Base-by-base conservation (phyloP, 352 stramenopile genomes). In the Peronosclerospora sorghi region DNA sequence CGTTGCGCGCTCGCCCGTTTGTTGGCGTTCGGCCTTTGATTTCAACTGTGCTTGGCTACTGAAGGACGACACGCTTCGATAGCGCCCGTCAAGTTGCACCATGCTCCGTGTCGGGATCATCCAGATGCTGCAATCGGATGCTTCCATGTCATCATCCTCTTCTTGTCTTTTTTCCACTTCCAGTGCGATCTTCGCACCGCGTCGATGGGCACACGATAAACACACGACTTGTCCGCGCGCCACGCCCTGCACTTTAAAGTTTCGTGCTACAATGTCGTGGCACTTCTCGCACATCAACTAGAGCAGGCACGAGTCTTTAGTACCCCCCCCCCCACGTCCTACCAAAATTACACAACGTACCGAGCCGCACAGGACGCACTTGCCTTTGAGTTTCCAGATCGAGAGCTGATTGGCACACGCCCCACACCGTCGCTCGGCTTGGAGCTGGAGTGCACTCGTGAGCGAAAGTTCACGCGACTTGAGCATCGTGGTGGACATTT, bases 251-350 rank as follows among this genome's bases (percentile, higher is more conserved):
- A 83, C 57, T 8, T 59, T 58, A 38, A 81, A 83, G 51, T 83
- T 83, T 36, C 70, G 62, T 13, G 52, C 48, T 7, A 83, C 67
- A 19, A 86, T 82, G 34, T 68, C 55, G 21, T 41, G 56, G 51
- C 73, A 86, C 35, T 76, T 82, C 48, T 79, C 71, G 56, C 73
- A 86, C 51, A 86, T 62, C 45, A 72, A 83, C 73, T 86, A 45
- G 23, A 61, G 36, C 27, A 34, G 30, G 13, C 28, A 54, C n/a
- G 42, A 8, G 14, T 51, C 4, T 58, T 27, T 23, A 39, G 15
- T 27, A 4, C 28, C 19, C 15, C 17, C 17, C 17, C 18, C 20
- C 5, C 44, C 18, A 40, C 42, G 8, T 6, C 13, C 36, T 15
- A 20, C 32, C 9, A 12, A 8, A 43, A 18, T 34, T 32, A 12